These are phyloP conservation scores for Rhinocladiella mackenziei DNA, from an alignment of 2,329 filamentous ascomycete species.

Conservation along the genomic window DNA sequence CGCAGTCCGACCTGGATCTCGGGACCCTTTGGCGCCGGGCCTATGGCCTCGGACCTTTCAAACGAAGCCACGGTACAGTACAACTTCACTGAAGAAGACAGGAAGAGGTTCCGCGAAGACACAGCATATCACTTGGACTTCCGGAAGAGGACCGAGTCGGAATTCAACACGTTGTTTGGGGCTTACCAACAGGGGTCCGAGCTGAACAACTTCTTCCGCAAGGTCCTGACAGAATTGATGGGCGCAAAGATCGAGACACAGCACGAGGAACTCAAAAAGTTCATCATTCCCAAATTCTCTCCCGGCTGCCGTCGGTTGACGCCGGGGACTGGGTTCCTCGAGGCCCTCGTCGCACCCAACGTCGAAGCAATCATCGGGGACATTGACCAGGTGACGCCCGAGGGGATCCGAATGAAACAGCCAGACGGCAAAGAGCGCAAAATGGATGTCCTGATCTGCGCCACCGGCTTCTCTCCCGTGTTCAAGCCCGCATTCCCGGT, in stretches of 20 bases:
- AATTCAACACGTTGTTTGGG: not conserved
- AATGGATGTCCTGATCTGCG: slow-evolving; percentile 37
- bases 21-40: not conserved
- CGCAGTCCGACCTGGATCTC: slow-evolving; percentile 9
- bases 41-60: too few species aligned
- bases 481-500: slow-evolving; percentile 49
- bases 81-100: too few species aligned
- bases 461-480: slow-evolving; percentile 42
- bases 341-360: slow-evolving; percentile 22
- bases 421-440: slow-evolving; percentile 30
- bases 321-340: slow-evolving; percentile 34
- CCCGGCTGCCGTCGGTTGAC: slow-evolving; percentile 35
- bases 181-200: not conserved
- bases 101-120: too few species aligned
- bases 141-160: not conserved
- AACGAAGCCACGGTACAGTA: too few species aligned
- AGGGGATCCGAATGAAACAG: slow-evolving; percentile 29
- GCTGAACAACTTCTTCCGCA: not conserved
- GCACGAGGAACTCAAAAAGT: slow-evolving; percentile 1
- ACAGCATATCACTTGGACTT: too few species aligned
- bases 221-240: not conserved
- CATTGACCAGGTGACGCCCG: slow-evolving; percentile 30
- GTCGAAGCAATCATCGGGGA: slow-evolving; percentile 13
- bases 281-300: not conserved
- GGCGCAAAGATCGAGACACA: not conserved